phyloP scores from a whole-genome alignment of 768 basidiomycete species.

The Russula emetica region DNA sequence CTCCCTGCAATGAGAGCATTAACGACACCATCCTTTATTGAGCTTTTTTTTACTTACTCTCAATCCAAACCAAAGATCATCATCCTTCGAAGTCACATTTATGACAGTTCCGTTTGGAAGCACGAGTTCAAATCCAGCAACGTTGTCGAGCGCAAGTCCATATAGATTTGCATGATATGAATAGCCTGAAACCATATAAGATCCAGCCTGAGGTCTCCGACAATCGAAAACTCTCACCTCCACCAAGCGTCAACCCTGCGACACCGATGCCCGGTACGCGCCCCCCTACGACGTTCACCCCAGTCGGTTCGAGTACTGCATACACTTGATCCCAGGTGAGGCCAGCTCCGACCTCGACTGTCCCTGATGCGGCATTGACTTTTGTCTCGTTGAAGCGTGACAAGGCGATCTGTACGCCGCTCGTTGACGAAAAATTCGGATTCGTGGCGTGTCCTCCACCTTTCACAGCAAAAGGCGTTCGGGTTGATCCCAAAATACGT shows the following conservation, averaged over 20 bases:
- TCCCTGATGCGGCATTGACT: background rate
- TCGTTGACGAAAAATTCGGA: background rate
- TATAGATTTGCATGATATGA: slow-evolving; percentile 33
- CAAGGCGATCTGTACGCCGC: background rate
- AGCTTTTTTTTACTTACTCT: background rate
- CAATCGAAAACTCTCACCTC: slow-evolving; percentile 18
- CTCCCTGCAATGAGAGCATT: slow-evolving; percentile 7
- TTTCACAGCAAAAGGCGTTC: background rate
- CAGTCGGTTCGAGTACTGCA: background rate
- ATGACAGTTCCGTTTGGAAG: slow-evolving; percentile 31
- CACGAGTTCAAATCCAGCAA: slow-evolving; percentile 32
- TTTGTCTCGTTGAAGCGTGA: background rate
- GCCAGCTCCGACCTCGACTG: slow-evolving; percentile 7
- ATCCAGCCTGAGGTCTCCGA: background rate
- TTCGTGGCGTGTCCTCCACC: slow-evolving; percentile 1
- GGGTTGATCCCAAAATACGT: background rate
- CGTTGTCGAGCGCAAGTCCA: slow-evolving; percentile 37
- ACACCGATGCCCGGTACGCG: background rate
- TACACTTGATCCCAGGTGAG: slow-evolving; percentile 2
- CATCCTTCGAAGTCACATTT: background rate
- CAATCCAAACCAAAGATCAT: slow-evolving; percentile 16
- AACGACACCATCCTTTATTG: background rate
- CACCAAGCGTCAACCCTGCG: slow-evolving; percentile 2
- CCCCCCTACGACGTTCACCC: slow-evolving; percentile 1
- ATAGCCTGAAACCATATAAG: slow-evolving; percentile 31